Percentiles rank a stretch among this genome's conserved stretches.
These are phyloP conservation scores for Byssothecium circinans DNA, from an alignment of 2,329 filamentous ascomycete genomes.

Conservation along the genomic window DNA sequence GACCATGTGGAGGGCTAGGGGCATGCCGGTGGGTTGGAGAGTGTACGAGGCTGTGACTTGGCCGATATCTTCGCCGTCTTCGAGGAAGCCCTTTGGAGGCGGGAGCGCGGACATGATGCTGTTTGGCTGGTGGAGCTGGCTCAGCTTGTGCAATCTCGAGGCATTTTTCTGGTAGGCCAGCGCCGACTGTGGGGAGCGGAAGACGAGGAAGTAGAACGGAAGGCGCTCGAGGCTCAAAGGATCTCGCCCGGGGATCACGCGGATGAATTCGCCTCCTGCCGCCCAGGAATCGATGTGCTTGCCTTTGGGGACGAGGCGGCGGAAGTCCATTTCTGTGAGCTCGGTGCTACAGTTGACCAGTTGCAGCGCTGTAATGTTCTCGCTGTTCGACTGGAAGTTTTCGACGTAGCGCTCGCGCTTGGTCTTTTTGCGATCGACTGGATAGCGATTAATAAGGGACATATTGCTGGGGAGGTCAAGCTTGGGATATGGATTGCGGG, in stretches of 20 bases:
- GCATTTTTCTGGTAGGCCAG: constrained; percentile 62
- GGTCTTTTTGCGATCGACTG: constrained; percentile 6
- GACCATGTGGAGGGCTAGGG: constrained; percentile 27
- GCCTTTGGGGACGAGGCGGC: constrained; percentile 64
- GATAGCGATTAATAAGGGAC: constrained; percentile 13
- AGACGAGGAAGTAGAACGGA: constrained; percentile 70
- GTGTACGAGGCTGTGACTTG: constrained; percentile 51
- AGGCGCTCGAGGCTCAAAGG: constrained; percentile 63
- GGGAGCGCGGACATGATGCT: constrained; percentile 48
- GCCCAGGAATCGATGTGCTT: constrained; percentile 69
- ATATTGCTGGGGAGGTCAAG: constrained; percentile 25
- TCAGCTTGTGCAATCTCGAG: constrained; percentile 54
- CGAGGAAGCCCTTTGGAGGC: constrained; percentile 46
- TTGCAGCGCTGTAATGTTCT: constrained; percentile 53
- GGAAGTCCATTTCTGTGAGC: constrained; percentile 70
- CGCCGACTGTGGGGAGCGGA: constrained; percentile 62
- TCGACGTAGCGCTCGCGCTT: constrained; percentile 23
- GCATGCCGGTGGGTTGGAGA: constrained; percentile 39
- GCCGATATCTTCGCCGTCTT: constrained; percentile 52
- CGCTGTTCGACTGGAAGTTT: constrained; percentile 25
- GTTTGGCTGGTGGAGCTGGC: constrained; percentile 47
- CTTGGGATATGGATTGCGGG: constrained; percentile 29
- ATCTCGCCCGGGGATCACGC: constrained; percentile 67
- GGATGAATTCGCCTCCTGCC: constrained; percentile 57
- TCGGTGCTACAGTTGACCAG: constrained; percentile 54